A percentile compares a stretch with the other conserved stretches of the same genome.
Conservation (phyloP, 176 grass and related monocot species). For the maize (Zea mays) region Zm-B73-REFERENCE-NAM-5.0 NC_050096.1:297611501-297612000, state of each 20-base stretch:
- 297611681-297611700: conserved; percentile 76
- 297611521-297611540: conserved; percentile 84
- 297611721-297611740: conserved; percentile 77
- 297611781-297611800: conserved; percentile 90
- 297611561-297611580: conserved; percentile 74
- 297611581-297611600: conserved; percentile 75
- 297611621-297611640: conserved; percentile 82
- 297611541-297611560: conserved; percentile 76
- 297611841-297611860: conserved; percentile 81
- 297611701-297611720: conserved; percentile 81
- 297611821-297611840: conserved; percentile 91
- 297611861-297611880: conserved; percentile 86
- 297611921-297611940: neutral
- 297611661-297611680: conserved; percentile 79
- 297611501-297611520: conserved; percentile 83
- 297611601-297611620: conserved; percentile 74
- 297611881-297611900: conserved; percentile 81
- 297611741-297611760: conserved; percentile 73
- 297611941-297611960: neutral
- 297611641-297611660: conserved; percentile 75
- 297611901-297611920: conserved; percentile 57
- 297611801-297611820: conserved; percentile 81
- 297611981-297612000: conserved; percentile 93
- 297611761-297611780: conserved; percentile 84
- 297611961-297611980: neutral